A percentile compares a stretch with the other conserved stretches of the same genome.
These are phyloP conservation scores for Diaporthe citri DNA, from an alignment of 2,329 filamentous ascomycete genomes.

Conservation along the genomic window DNA sequence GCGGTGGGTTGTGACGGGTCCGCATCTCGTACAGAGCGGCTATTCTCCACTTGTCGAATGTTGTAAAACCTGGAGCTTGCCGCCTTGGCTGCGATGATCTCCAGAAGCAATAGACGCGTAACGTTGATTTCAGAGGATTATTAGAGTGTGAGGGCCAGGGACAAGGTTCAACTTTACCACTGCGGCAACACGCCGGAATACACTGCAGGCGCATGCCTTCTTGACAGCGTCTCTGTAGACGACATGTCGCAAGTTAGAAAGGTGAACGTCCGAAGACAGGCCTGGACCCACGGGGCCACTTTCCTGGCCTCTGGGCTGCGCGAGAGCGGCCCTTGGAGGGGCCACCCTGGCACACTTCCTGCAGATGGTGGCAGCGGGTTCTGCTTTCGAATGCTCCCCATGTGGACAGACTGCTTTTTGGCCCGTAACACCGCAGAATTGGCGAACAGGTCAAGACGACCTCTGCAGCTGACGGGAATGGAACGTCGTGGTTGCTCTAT, in stretches of 20 bases:
- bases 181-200: conserved; percentile 13
- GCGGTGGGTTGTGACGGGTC: conserved; percentile 31
- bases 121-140: conserved; percentile 15
- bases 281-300: conserved; percentile 40
- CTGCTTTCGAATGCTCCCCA: conserved; percentile 31
- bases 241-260: conserved; percentile 35
- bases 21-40: conserved; percentile 34
- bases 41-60: conserved; percentile 37
- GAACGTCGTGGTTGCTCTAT: conserved; percentile 10
- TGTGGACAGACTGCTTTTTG: conserved; percentile 35
- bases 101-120: conserved; percentile 26
- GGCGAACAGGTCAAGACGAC: conserved; percentile 25
- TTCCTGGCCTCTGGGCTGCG: conserved; percentile 40
- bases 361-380: conserved; percentile 22
- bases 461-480: conserved; percentile 16
- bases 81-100: conserved; percentile 27
- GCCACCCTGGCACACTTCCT: conserved; percentile 23
- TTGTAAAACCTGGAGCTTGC: conserved; percentile 34
- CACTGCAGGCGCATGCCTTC: conserved; percentile 23
- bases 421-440: conserved; percentile 25
- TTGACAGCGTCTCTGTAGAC: conserved; percentile 29
- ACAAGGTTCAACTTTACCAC: conserved; percentile 2
- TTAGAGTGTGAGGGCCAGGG: conserved; percentile 3
- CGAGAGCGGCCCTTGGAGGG: conserved; percentile 36
- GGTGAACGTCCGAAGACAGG: conserved; percentile 33